These are phyloP conservation scores for Eutrema heterophyllum DNA, from an alignment of 345 rosid genomes.

Conservation along the genomic window DNA sequence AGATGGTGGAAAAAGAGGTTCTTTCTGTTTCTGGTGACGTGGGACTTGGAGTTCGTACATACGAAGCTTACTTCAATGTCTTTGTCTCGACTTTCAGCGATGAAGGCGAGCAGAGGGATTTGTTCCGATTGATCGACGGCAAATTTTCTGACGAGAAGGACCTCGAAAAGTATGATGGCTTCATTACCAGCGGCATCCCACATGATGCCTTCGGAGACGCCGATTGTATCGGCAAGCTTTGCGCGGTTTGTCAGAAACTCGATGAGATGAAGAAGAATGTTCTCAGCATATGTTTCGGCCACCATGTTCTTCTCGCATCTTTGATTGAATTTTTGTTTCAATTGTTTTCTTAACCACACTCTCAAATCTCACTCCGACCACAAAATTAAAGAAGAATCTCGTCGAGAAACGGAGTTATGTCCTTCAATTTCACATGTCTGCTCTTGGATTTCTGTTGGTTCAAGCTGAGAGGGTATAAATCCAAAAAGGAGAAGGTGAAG, in stretches of 20 bases:
- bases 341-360: conserved; percentile 52
- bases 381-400: conserved; percentile 50
- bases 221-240: conserved; percentile 67
- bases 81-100: conserved; percentile 58
- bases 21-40: conserved; percentile 54
- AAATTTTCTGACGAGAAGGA: conserved; percentile 61
- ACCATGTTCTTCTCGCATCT: conserved; percentile 48
- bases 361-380: conserved; percentile 57
- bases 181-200: conserved; percentile 79
- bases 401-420: conserved; percentile 56
- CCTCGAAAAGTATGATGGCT: conserved; percentile 60
- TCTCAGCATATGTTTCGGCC: conserved; percentile 86
- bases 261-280: conserved; percentile 42
- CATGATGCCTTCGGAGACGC: conserved; percentile 76
- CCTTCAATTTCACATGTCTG: background rate
- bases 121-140: conserved; percentile 64
- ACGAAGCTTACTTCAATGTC: conserved; percentile 80
- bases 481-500: too few species aligned
- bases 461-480: too few species aligned
- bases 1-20: conserved; percentile 41
- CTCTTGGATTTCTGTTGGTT: background rate
- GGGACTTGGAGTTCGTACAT: conserved; percentile 70
- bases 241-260: conserved; percentile 39
- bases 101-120: conserved; percentile 74
- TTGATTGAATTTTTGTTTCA: background rate